Conservation (phyloP, 257 asterid genomes). For the Solanum appendiculatum region DNA sequence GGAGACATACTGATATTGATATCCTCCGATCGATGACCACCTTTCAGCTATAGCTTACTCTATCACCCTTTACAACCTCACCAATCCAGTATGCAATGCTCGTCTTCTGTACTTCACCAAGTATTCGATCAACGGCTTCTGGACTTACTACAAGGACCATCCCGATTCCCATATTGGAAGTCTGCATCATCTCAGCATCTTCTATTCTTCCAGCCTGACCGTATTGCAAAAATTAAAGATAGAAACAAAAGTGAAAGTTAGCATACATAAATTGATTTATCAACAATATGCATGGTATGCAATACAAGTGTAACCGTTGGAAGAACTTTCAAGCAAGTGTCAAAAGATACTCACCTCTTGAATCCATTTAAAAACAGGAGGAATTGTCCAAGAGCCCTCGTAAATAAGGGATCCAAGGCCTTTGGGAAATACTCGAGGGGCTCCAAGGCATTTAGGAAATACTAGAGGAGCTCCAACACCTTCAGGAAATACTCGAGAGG, state of each 20-base stretch:
- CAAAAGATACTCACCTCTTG: conserved; percentile 51
- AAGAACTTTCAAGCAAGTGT: neutral
- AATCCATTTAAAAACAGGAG: conserved; percentile 86
- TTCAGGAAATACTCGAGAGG: conserved; percentile 70
- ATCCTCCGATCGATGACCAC: neutral
- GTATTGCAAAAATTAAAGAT: neutral
- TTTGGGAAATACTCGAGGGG: conserved; percentile 68
- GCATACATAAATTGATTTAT: neutral
- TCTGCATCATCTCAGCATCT: conserved; percentile 74
- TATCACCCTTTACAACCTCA: conserved; percentile 52
- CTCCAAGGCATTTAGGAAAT: conserved; percentile 85
- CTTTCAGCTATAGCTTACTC: conserved; percentile 40
- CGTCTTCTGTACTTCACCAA: conserved; percentile 20
- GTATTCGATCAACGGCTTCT: conserved; percentile 50
- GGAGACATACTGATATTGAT: neutral
- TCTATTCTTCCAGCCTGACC: conserved; percentile 52
- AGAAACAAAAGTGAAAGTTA: neutral
- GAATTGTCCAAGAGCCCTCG: conserved; percentile 59
- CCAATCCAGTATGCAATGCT: conserved; percentile 35
- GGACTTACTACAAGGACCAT: conserved; percentile 75
- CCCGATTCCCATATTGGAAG: conserved; percentile 94
- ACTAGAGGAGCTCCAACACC: conserved; percentile 91
- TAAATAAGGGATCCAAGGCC: conserved; percentile 78
- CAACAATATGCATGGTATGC: neutral
- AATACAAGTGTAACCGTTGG: neutral